These are phyloP conservation scores for Aspergillus chevalieri DNA, from an alignment of 2,329 filamentous ascomycete species.

Conservation along the genomic window DNA sequence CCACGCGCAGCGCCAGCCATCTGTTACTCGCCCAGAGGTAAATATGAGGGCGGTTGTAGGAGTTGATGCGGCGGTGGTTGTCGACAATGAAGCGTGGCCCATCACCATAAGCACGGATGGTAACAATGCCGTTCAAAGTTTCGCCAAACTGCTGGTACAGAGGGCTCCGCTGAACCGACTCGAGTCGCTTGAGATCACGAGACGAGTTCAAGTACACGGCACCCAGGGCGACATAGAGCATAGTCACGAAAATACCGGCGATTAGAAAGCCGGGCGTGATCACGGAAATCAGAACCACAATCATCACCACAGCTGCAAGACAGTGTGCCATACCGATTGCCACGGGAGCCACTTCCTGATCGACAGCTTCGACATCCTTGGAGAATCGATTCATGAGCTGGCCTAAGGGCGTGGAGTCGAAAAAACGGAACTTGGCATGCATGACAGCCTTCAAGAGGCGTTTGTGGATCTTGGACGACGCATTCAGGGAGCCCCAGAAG, in stretches of 20 bases:
- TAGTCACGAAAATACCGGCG: slow-evolving; percentile 75
- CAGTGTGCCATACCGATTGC: slow-evolving; percentile 71
- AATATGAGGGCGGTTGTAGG: slow-evolving; percentile 86
- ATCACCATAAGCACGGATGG: slow-evolving; percentile 92
- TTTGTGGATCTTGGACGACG: slow-evolving; percentile 78
- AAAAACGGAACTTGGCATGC: slow-evolving; percentile 93
- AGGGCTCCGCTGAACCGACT: slow-evolving; percentile 89
- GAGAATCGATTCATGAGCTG: slow-evolving; percentile 98
- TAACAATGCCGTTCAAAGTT: slow-evolving; percentile 88
- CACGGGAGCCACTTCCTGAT: slow-evolving; percentile 90
- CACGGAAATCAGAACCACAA: slow-evolving; percentile 75
- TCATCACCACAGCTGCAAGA: slow-evolving; percentile 67
- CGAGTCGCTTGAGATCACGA: slow-evolving; percentile 89
- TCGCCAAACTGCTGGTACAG: slow-evolving; percentile 98
- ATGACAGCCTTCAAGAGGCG: slow-evolving; percentile 71
- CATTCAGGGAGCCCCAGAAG: slow-evolving; percentile 84
- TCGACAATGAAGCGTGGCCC: slow-evolving; percentile 89
- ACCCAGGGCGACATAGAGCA: slow-evolving; percentile 75
- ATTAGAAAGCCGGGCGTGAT: slow-evolving; percentile 90
- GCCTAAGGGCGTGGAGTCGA: slow-evolving; percentile 89
- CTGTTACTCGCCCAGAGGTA: slow-evolving; percentile 95
- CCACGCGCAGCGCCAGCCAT: slow-evolving; percentile 91
- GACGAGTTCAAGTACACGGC: slow-evolving; percentile 86
- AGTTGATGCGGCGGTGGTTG: slow-evolving; percentile 81
- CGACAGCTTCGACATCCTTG: slow-evolving; percentile 89